phyloP scores from a whole-genome alignment of 2,329 filamentous ascomycete genomes.

The Lasiodiplodia theobromae region DNA sequence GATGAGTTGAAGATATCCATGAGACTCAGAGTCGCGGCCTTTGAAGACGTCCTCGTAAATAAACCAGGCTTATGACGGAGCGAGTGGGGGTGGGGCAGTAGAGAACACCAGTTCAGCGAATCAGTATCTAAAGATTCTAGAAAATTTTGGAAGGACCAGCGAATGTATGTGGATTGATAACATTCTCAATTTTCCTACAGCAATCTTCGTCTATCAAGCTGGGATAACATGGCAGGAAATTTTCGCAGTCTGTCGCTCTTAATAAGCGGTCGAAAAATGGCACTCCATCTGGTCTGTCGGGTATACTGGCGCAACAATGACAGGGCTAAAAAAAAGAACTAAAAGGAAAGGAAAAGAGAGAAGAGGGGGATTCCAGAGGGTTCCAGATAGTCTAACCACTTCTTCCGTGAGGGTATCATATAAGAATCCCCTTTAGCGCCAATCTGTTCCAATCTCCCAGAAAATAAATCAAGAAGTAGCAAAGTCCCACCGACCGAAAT shows the following conservation, averaged over 20 bases:
- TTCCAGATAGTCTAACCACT: not conserved
- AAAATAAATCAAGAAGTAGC: not conserved
- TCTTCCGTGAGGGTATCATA: not conserved
- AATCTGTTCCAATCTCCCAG: not conserved
- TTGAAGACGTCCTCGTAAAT: not conserved
- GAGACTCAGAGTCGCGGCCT: not conserved
- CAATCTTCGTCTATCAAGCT: slow-evolving; percentile 13
- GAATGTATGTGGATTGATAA: not conserved
- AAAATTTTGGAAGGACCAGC: not conserved
- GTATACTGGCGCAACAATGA: slow-evolving; percentile 7
- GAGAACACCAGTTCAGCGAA: not conserved
- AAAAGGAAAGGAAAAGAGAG: not conserved
- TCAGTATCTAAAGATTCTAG: not conserved
- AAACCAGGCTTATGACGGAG: not conserved
- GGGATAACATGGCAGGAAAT: not conserved
- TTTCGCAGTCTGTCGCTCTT: not conserved
- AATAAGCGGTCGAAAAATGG: not conserved
- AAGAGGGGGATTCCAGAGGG: not conserved
- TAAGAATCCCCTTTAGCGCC: not conserved
- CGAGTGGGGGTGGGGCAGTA: not conserved
- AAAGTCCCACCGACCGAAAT: not conserved
- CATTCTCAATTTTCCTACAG: not conserved
- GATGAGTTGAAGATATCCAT: slow-evolving; percentile 1
- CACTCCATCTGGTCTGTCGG: slow-evolving; percentile 13
- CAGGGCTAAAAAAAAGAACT: not conserved